Evolutionary conservation across 192 early-diverging fungal genomes (phyloP).

Genomic region (Phycomyces nitens): DNA sequence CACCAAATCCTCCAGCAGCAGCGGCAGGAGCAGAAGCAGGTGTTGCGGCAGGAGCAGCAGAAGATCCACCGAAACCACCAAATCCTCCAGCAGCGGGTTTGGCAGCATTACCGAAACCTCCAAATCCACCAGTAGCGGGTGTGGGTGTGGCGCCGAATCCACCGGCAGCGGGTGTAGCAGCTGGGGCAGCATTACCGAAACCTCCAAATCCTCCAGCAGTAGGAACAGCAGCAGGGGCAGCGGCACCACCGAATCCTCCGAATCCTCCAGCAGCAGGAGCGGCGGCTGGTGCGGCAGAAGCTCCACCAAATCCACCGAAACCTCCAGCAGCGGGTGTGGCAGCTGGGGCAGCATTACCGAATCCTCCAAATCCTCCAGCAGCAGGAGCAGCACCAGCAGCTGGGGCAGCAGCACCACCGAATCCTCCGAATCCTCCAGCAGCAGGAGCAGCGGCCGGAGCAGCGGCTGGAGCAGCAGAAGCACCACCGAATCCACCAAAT

Average conservation of each 20-base stretch:
- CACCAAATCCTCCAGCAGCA: constrained; percentile 5
- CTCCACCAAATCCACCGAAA: background rate
- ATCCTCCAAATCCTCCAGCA: constrained; percentile 17
- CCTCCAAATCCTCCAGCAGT: no score
- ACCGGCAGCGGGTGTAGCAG: constrained; percentile 8
- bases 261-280: constrained; percentile 14
- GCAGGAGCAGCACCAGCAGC: constrained; percentile 13
- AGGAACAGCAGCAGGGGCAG: constrained; percentile 24
- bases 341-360: constrained; percentile 10
- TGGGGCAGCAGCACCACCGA: background rate
- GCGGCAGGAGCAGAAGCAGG: constrained; percentile 22
- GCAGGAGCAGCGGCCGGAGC: background rate
- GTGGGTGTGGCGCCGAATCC: no score
- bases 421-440: constrained; percentile 9
- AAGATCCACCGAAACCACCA: no score
- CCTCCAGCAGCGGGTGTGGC: constrained; percentile 9
- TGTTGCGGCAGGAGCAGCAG: constrained; percentile 21
- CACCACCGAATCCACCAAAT: constrained; percentile 7
- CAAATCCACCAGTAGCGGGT: constrained; percentile 2
- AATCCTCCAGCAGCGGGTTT: no score
- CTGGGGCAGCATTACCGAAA: constrained; percentile 6
- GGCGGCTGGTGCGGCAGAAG: constrained; percentile 10
- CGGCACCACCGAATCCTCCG: constrained; percentile 16
- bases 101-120: background rate
- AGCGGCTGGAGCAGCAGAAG: no score